phyloP scores from a whole-genome alignment of 1,284 basidiomycete genomes.

The Phellinidium pouzarii region DNA sequence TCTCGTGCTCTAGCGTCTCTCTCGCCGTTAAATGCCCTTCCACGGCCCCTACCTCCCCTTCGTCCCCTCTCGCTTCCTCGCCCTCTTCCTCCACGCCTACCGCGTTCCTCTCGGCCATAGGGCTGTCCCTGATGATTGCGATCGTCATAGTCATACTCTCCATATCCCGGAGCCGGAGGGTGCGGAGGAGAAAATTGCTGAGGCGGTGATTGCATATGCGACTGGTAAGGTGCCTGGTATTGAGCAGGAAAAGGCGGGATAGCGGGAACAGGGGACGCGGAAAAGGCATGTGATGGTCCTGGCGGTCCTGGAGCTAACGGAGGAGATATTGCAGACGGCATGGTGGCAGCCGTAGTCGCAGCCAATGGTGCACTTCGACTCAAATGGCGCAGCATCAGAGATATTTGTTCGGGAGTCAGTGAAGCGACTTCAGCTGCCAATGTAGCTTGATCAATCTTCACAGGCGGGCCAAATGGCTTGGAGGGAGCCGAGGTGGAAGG shows the following conservation, averaged over 20 bases:
- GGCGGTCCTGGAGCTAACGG: no score
- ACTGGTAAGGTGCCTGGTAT: background rate
- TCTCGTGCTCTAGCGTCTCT: background rate
- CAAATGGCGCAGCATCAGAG: slow-evolving; percentile 39
- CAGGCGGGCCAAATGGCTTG: background rate
- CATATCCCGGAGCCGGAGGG: slow-evolving; percentile 3
- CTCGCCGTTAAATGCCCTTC: slow-evolving; percentile 3
- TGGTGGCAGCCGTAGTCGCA: background rate
- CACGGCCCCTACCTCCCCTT: slow-evolving; percentile 10
- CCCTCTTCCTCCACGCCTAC: slow-evolving; percentile 4
- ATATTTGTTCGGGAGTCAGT: slow-evolving; percentile 56
- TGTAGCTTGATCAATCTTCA: slow-evolving; percentile 26
- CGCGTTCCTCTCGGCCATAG: slow-evolving; percentile 3
- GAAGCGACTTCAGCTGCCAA: slow-evolving; percentile 46
- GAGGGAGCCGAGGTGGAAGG: background rate
- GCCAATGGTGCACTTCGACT: slow-evolving; percentile 11
- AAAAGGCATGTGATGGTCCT: background rate
- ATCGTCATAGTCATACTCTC: slow-evolving; percentile 3
- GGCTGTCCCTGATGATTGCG: background rate
- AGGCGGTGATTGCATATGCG: background rate
- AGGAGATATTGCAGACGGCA: background rate
- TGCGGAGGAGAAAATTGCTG: background rate
- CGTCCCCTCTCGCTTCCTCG: slow-evolving; percentile 7
- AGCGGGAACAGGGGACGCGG: background rate
- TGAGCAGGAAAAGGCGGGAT: background rate